Percentiles rank a stretch among this genome's conserved stretches.
phyloP scores from a whole-genome alignment of 192 early-diverging fungal species.

The Linnemannia hyalina region DNA sequence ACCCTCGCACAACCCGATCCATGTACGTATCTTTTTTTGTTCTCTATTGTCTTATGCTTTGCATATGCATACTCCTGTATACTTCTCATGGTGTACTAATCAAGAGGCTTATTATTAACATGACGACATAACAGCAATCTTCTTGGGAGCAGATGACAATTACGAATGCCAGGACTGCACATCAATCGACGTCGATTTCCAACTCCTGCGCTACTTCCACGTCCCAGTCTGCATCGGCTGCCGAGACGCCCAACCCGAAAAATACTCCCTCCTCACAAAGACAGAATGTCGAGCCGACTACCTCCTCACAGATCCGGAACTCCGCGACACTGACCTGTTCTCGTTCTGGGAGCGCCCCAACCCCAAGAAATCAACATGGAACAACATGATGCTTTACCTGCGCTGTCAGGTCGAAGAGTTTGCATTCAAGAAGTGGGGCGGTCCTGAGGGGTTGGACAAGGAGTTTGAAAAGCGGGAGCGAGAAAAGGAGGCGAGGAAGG shows the following conservation, averaged over 20 bases:
- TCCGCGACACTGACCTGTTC: constrained; percentile 82
- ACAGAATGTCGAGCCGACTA: constrained; percentile 92
- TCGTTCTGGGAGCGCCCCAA: constrained; percentile 92
- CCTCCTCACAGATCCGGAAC: constrained; percentile 92
- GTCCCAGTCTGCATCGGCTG: constrained; percentile 84
- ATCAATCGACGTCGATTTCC: constrained; percentile 85
- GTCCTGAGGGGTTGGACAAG: constrained; percentile 84
- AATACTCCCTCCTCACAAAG: constrained; percentile 95
- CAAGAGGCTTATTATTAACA: neutral
- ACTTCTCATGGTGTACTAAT: neutral
- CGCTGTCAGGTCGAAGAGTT: constrained; percentile 91
- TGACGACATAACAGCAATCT: constrained; percentile 51
- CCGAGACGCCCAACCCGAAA: constrained; percentile 81
- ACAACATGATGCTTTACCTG: constrained; percentile 96
- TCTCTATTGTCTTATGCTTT: neutral
- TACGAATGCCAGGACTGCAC: constrained; percentile 88
- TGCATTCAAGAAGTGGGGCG: constrained; percentile 95
- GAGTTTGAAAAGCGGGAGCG: constrained; percentile 86
- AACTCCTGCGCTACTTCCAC: constrained; percentile 79
- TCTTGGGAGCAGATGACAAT: constrained; percentile 64
- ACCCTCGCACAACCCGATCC: constrained; percentile 54
- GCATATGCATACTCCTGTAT: neutral
- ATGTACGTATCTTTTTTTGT: constrained; percentile 55
- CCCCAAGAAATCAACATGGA: constrained; percentile 95
- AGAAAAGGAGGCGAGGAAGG: constrained; percentile 86